Evolutionary conservation across 192 early-diverging fungal genomes (phyloP), one percentile per base, ranked within the genome.

Genomic region (Backusella australiensis): DNA sequence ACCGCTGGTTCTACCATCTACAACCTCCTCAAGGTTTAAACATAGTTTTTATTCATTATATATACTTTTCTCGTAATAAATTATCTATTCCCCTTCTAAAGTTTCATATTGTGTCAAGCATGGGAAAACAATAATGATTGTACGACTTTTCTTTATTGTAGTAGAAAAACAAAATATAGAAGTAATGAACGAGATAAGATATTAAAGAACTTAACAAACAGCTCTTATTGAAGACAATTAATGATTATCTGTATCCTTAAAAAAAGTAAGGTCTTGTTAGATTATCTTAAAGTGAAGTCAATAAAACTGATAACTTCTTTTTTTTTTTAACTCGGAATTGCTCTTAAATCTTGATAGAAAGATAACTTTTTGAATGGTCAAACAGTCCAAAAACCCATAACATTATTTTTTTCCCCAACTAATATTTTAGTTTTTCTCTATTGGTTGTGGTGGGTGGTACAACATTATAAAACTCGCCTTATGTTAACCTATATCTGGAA

Each of bases 1-100:
- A 82, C 85, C 39, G 73, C 73, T 52, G 71, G 74, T 42, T 80
- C 80, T 78, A 82, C 86, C 8, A 75, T 83, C 52, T 84, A 75
- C 69, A 74, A 83, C n/a, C 23, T 88, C 69, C 76, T 86, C 39
- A 71, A 49, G 70, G 42, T n/a, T 41, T 71, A 71, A 44, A 29
- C 15, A 34, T 23, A 29, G 23, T 6, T 29, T 29, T 63, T 63
- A 5, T 29, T 63, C 56, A 26, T 12, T 26, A 14, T 63, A 9
- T 29, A 21, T 56, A 21, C 21, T 59, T 29, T 29, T 12, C 29
- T 63, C 29, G 53, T 59, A 63, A 63, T 63, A 63, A 63, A 63
- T 63, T 63, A 11, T 29, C 21, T 63, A 63, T 63, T 56, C 53
- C 56, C 56, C 23, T 49, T 49, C 19, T 49, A 26, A 29, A 63